Evolutionary conservation across 306 rosid species (phyloP), one percentile per base, ranked within the genome.

Genomic region (Alnus rubra): DNA sequence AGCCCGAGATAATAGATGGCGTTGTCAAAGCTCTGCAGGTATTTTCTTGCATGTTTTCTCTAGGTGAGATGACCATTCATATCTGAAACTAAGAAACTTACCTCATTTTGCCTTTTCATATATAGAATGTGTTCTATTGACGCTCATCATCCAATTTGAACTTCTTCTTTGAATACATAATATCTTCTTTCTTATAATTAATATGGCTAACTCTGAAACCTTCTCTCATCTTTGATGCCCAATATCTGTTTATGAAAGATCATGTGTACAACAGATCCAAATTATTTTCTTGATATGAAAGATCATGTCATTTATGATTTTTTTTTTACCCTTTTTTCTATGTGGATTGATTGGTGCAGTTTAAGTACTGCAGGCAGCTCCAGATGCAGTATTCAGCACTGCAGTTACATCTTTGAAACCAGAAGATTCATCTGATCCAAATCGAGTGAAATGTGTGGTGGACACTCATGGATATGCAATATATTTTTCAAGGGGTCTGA

Each of bases 381-480:
- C 99, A 44, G 97, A 95, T 88, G 98, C 99, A 74, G 99, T 95
- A 77, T 95, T 93, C 83, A 93, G 99, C 85, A 95, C 99, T 56
- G 98, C 99, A 16, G 98, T 91, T 83, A 91, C 97, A 3, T 82
- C 98, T 71, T 84, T 95, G 82, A 90, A 90, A 81, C 90, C 92
- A 28, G 98, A 90, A 88, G 94, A 95, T 80, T 96, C 96, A 35
- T 79, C 69, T 54, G 97, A 95, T 82, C 91, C 96, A 48, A 95
- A 93, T 80, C 91, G 97, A 63, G 99, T 95, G 83, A 93, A 95
- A 85, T 95, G 99, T 64, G 93, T 95, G 52, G 80, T 91, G 64
- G 94, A 93, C 71, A 87, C 88, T 76, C 78, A 12, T 73, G 99
- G 98, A 64, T 91, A 91, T 75, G 98, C 98, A 69, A 90, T 95